Evolutionary conservation across 805 yeast species (phyloP).

Genomic region (Yamadazyma scolyti): DNA sequence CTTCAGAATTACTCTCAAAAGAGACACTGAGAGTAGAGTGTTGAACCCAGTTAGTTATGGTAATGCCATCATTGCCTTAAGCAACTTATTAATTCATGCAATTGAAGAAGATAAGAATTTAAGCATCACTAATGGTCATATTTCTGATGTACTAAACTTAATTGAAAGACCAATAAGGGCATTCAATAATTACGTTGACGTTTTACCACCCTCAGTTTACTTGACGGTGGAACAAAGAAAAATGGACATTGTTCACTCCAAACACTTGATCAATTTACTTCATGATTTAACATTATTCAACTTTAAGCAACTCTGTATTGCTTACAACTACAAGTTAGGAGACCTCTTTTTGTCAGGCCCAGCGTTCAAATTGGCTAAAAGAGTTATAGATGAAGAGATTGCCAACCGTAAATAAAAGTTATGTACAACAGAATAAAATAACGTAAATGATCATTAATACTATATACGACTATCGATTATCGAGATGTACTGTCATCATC

Average conservation of each 20-base stretch:
- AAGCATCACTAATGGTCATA: slow-evolving; percentile 45
- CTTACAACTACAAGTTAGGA: slow-evolving; percentile 59
- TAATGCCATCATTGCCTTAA: slow-evolving; percentile 58
- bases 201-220: slow-evolving; percentile 44
- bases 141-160: slow-evolving; percentile 56
- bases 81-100: slow-evolving; percentile 57
- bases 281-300: slow-evolving; percentile 64
- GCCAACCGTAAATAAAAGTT: slow-evolving; percentile 19
- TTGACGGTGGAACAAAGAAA: slow-evolving; percentile 27
- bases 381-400: slow-evolving; percentile 66
- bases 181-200: slow-evolving; percentile 32
- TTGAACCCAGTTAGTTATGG: slow-evolving; percentile 58
- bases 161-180: slow-evolving; percentile 56
- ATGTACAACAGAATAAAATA: not conserved
- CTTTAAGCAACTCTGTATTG: slow-evolving; percentile 61
- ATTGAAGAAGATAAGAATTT: slow-evolving; percentile 61
- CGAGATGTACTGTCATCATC: slow-evolving; percentile 5
- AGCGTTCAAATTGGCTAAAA: slow-evolving; percentile 64
- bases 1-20: slow-evolving; percentile 35
- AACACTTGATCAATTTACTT: slow-evolving; percentile 48
- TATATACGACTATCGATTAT: not conserved
- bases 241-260: slow-evolving; percentile 8
- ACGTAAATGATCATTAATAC: not conserved
- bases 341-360: slow-evolving; percentile 61
- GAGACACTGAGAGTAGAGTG: slow-evolving; percentile 59